Conservation (phyloP, 2,329 filamentous ascomycete genomes). For the Diaporthe velutina region DNA sequence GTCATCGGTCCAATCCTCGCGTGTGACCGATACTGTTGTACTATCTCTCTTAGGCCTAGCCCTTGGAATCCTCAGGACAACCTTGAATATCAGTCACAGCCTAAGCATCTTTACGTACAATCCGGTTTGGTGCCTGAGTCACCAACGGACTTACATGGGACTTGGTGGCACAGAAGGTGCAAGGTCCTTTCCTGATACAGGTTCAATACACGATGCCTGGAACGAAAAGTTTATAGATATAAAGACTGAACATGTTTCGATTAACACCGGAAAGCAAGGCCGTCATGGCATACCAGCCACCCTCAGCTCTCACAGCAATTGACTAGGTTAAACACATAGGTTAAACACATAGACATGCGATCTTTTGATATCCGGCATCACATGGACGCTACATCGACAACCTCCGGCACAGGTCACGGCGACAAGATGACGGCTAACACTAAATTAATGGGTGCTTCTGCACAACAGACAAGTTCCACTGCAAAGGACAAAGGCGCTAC, state of each 20-base stretch:
- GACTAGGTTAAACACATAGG: no score
- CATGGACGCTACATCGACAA: not conserved
- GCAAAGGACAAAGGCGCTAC: not conserved
- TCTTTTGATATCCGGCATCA: not conserved
- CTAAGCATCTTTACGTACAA: not conserved
- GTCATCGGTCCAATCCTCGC: fast-evolving
- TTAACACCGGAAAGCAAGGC: not conserved
- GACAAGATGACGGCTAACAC: not conserved
- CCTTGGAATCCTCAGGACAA: not conserved
- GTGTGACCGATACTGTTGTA: not conserved
- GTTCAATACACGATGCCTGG: not conserved
- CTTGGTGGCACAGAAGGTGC: not conserved
- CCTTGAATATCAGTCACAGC: not conserved
- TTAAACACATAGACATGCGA: not conserved
- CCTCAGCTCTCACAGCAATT: not conserved
- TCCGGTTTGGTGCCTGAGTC: conserved; percentile 1
- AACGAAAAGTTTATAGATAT: not conserved
- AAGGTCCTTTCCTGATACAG: not conserved
- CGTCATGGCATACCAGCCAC: no score
- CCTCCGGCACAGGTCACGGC: not conserved
- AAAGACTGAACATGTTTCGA: not conserved
- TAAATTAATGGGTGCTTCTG: not conserved
- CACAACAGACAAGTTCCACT: not conserved
- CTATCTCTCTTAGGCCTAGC: not conserved
- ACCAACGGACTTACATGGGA: not conserved